Conservation (phyloP, 805 yeast species). For the Teunomyces lycoperdinae region DNA sequence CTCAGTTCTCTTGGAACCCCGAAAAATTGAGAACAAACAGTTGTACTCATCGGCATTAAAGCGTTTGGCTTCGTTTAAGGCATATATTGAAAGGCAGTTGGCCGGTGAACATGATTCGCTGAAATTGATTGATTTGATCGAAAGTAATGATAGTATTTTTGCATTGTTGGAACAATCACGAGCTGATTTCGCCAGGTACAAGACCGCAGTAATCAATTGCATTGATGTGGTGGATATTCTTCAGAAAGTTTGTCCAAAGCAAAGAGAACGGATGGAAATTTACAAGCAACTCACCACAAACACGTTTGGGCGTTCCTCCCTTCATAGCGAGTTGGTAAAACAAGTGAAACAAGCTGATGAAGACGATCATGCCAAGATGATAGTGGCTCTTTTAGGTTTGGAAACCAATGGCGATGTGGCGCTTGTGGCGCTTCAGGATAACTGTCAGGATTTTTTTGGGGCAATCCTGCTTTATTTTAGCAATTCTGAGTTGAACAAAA, state of each 20-base stretch:
- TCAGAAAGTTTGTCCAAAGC: constrained; percentile 11
- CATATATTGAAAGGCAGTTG: constrained; percentile 23
- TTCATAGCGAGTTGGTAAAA: not conserved
- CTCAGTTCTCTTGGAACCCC: constrained; percentile 18
- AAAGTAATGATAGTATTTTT: constrained; percentile 8
- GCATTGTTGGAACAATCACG: constrained; percentile 16
- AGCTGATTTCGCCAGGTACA: constrained; percentile 21
- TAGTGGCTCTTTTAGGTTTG: not conserved
- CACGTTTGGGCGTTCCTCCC: not conserved
- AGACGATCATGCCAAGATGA: not conserved
- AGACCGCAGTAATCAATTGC: constrained; percentile 23
- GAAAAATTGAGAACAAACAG: constrained; percentile 3
- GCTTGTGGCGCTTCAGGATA: not conserved
- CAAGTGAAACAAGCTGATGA: not conserved
- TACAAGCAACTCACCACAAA: constrained; percentile 18
- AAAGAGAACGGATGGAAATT: constrained; percentile 18
- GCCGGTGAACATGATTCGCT: not conserved
- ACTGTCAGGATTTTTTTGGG: not conserved
- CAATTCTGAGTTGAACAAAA: constrained; percentile 15
- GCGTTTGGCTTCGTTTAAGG: constrained; percentile 37
- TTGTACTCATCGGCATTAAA: constrained; percentile 25
- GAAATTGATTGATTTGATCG: not conserved
- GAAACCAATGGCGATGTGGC: not conserved
- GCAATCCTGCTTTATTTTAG: constrained; percentile 11
- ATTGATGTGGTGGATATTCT: constrained; percentile 18